These are phyloP conservation scores for Cystofilobasidium capitatum DNA, from an alignment of 768 basidiomycete species.

Conservation along the genomic window DNA sequence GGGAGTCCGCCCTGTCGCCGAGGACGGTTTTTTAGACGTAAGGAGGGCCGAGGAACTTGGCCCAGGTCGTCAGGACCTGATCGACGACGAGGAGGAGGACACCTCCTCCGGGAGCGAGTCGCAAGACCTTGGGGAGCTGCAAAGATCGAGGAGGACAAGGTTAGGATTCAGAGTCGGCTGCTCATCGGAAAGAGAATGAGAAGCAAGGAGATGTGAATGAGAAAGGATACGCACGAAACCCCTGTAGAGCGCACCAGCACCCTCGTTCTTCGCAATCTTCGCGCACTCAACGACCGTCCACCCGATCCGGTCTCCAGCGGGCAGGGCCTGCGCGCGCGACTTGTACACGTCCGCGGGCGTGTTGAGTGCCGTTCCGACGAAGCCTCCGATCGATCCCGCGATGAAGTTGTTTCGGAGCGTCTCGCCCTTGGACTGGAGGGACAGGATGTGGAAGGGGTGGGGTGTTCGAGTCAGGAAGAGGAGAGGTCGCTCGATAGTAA, in stretches of 20 bases:
- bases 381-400: slow-evolving; percentile 81
- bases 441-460: neutral
- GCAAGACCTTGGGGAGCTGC: slow-evolving; percentile 68
- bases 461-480: neutral
- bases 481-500: neutral
- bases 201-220: neutral
- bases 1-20: too few species aligned
- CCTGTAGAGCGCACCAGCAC: slow-evolving; percentile 75
- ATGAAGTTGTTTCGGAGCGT: slow-evolving; percentile 82
- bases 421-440: slow-evolving; percentile 51
- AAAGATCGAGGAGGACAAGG: neutral
- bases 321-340: slow-evolving; percentile 69
- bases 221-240: slow-evolving; percentile 55
- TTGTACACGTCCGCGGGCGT: slow-evolving; percentile 87
- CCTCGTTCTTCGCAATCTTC: slow-evolving; percentile 78
- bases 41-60: slow-evolving; percentile 38
- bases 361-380: slow-evolving; percentile 72
- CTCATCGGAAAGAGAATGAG: too few species aligned
- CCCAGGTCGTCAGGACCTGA: slow-evolving; percentile 36
- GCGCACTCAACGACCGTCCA: slow-evolving; percentile 44
- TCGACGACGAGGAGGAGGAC: slow-evolving; percentile 60
- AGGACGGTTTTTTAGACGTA: too few species aligned
- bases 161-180: too few species aligned
- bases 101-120: slow-evolving; percentile 91
- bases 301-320: slow-evolving; percentile 53